Percentiles rank a stretch among this genome's conserved stretches.
Conservation (phyloP, 371 early-diverging fungal species). For the Dinochytrium kinnereticum region DNA sequence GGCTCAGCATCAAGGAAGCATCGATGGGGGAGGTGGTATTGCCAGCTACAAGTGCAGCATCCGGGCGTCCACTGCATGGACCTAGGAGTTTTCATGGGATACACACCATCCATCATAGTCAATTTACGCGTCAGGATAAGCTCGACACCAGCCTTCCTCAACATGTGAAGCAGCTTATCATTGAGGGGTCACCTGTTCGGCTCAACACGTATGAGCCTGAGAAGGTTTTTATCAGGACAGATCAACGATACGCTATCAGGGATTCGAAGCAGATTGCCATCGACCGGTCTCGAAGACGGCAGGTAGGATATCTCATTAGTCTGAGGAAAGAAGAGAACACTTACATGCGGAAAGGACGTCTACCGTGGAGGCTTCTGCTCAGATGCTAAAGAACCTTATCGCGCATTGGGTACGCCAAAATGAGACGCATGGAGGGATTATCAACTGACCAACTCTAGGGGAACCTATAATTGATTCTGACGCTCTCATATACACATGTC, state of each 20-base stretch:
- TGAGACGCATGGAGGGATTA: not conserved
- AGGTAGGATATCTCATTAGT: slow-evolving; percentile 11
- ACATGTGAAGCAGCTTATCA: slow-evolving; percentile 42
- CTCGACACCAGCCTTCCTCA: slow-evolving; percentile 33
- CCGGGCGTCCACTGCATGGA: not conserved
- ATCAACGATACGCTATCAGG: slow-evolving; percentile 27
- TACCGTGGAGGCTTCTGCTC: slow-evolving; percentile 44
- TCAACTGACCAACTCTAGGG: slow-evolving; percentile 20
- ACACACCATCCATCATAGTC: slow-evolving; percentile 35
- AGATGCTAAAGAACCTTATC: slow-evolving; percentile 51
- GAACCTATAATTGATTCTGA: slow-evolving; percentile 49
- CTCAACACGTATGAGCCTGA: slow-evolving; percentile 38
- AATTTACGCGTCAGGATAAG: slow-evolving; percentile 27
- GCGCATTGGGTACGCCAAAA: slow-evolving; percentile 41
- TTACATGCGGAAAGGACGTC: slow-evolving; percentile 34
- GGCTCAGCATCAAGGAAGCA: too few species aligned
- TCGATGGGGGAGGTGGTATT: not conserved
- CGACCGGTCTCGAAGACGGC: slow-evolving; percentile 21
- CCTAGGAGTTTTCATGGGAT: slow-evolving; percentile 26
- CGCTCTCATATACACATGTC: slow-evolving; percentile 35
- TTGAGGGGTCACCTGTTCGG: slow-evolving; percentile 39
- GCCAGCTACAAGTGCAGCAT: not conserved
- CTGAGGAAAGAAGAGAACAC: not conserved
- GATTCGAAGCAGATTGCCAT: slow-evolving; percentile 32
- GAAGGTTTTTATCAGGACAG: slow-evolving; percentile 43